Evolutionary conservation across 805 yeast species (phyloP).

Genomic region (Hagleromyces aurorensis): DNA sequence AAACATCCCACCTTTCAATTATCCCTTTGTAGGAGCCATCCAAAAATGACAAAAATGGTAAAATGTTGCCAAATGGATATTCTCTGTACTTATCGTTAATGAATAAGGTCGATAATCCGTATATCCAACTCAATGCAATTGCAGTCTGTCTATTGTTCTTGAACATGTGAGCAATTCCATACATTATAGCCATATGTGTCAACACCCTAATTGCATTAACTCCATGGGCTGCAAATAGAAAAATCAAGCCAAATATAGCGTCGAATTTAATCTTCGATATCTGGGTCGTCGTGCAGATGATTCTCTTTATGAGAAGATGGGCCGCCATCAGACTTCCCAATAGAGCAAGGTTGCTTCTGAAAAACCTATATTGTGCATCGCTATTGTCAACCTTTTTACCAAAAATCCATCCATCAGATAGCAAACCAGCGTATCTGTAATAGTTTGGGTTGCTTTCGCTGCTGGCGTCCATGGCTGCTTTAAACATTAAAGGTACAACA

Average conservation of each 20-base stretch:
- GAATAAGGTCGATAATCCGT: slow-evolving; percentile 72
- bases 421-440: slow-evolving; percentile 46
- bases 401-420: slow-evolving; percentile 81
- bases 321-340: slow-evolving; percentile 45
- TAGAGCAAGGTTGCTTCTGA: slow-evolving; percentile 69
- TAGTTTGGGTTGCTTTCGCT: slow-evolving; percentile 70
- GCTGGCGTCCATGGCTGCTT: slow-evolving; percentile 75
- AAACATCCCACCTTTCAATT: slow-evolving; percentile 91
- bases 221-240: slow-evolving; percentile 74
- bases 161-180: slow-evolving; percentile 20
- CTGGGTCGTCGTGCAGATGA: slow-evolving; percentile 16
- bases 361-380: slow-evolving; percentile 81
- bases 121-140: slow-evolving; percentile 53
- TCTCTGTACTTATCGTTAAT: slow-evolving; percentile 62
- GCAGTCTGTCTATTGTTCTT: slow-evolving; percentile 34
- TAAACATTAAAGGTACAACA: slow-evolving; percentile 75
- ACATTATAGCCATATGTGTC: slow-evolving; percentile 50
- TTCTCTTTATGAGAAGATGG: slow-evolving; percentile 48
- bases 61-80: slow-evolving; percentile 40
- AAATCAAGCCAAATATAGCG: slow-evolving; percentile 57
- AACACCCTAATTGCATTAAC: slow-evolving; percentile 56
- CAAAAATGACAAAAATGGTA: slow-evolving; percentile 38
- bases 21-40: slow-evolving; percentile 66
- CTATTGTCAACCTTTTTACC: slow-evolving; percentile 90
- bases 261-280: slow-evolving; percentile 58